Evolutionary conservation across 768 basidiomycete species (phyloP), one percentile per base, ranked within the genome.

Genomic region (Gloeophyllum trabeum): DNA sequence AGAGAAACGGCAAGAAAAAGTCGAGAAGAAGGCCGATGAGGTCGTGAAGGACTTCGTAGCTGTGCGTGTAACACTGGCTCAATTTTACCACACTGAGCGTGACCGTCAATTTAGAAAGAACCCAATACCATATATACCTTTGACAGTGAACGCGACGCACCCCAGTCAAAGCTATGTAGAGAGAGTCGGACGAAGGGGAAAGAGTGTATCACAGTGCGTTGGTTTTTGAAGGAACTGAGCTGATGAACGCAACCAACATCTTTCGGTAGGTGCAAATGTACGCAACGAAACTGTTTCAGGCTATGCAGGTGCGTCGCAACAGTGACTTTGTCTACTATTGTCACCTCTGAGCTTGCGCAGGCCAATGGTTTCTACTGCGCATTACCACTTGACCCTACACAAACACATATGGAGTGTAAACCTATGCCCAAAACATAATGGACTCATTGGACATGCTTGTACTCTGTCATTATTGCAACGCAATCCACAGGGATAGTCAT

Each of bases 231-330:
- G 20, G 7, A 37, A 16, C 28, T 30, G 6, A 16, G 12, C 40
- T 40, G 20, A 19, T 37, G 10, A n/a, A 38, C 35, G 10, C 19
- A n/a, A 12, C 37, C 24, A 40, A 34, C 18, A 37, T 14, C 43
- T 7, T 39, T 13, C 39, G 13, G 24, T 43, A 85, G 79, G 52
- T 79, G 46, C 67, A 69, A 57, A 75, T 81, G 77, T 65, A 74
- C 42, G 71, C 79, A 7, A 81, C 69, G 47, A 60, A 66, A 45
- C 49, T 83, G 41, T 82, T 86, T 51, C 62, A 71, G 53, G 72
- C 79, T 30, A 86, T 88, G 81, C 82, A 84, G 73, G 78, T 76
- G 24, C 44, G 60, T 34, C 25, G n/a, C 40, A 24, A 14, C 21
- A 12, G 23, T 43, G 21, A 7, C 21, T 35, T 45, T 39, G 24